These are phyloP conservation scores for Aspergillus udagawae DNA, from an alignment of 2,329 filamentous ascomycete genomes.

Conservation along the genomic window DNA sequence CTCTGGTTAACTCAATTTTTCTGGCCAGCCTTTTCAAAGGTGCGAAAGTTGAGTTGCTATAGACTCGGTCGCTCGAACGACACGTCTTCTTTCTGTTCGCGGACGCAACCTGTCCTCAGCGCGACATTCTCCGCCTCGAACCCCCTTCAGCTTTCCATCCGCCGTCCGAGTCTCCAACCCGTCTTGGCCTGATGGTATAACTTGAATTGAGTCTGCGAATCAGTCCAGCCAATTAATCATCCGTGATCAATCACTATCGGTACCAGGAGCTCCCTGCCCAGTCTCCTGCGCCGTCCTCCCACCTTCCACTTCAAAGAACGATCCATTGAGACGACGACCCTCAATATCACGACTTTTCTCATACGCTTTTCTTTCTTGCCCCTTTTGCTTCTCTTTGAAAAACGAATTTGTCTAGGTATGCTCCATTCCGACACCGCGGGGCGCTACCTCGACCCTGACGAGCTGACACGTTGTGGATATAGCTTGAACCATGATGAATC, in stretches of 20 bases:
- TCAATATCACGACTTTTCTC: background rate
- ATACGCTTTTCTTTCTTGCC: background rate
- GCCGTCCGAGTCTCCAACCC: background rate
- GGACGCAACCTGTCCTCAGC: background rate
- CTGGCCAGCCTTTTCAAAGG: background rate
- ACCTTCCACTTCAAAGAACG: background rate
- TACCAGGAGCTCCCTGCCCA: background rate
- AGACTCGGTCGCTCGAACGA: background rate
- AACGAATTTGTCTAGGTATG: slow-evolving; percentile 7
- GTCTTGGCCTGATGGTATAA: background rate
- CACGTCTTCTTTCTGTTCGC: background rate
- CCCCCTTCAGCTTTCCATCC: background rate
- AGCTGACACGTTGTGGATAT: slow-evolving; percentile 4
- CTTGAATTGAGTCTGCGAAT: background rate
- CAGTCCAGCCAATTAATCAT: background rate
- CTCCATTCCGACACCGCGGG: background rate
- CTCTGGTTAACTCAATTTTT: slow-evolving; percentile 3
- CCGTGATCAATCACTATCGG: background rate
- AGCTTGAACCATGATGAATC: slow-evolving; percentile 37
- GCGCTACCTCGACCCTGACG: background rate
- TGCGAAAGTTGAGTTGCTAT: background rate
- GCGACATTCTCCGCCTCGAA: background rate
- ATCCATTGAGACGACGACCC: background rate
- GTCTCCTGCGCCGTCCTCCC: background rate
- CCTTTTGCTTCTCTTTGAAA: background rate